These are phyloP conservation scores for Blastocystis sp. DNA, from an alignment of 352 stramenopile genomes.

Conservation along the genomic window DNA sequence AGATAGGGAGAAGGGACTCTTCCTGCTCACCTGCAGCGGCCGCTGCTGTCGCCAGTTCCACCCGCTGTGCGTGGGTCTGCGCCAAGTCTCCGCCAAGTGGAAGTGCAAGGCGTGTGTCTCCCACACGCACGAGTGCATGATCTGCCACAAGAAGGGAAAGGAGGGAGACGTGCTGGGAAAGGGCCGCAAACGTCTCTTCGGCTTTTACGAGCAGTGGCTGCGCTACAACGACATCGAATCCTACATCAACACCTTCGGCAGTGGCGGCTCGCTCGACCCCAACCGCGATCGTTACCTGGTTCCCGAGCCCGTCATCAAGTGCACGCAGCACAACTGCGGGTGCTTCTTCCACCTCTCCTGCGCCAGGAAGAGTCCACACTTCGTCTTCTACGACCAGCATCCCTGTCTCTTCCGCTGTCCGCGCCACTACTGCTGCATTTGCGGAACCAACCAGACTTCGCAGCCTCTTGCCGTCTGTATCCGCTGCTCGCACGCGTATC, in stretches of 20 bases:
- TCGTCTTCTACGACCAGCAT: constrained; percentile 75
- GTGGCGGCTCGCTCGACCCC: constrained; percentile 6
- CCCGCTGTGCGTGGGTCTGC: constrained; percentile 74
- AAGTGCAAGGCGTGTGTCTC: constrained; percentile 74
- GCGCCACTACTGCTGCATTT: constrained; percentile 74
- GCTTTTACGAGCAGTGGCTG: constrained; percentile 53
- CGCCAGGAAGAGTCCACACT: constrained; percentile 65
- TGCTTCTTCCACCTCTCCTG: constrained; percentile 79
- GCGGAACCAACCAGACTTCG: constrained; percentile 52
- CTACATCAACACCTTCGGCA: constrained; percentile 36
- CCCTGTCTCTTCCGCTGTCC: constrained; percentile 69
- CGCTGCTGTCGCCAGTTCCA: constrained; percentile 78
- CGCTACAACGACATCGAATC: constrained; percentile 39
- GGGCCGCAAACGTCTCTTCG: constrained; percentile 60
- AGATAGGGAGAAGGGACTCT: constrained; percentile 70
- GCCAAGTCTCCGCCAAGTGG: constrained; percentile 72
- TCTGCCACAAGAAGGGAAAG: constrained; percentile 75
- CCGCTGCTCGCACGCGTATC: constrained; percentile 72
- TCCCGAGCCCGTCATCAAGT: constrained; percentile 69
- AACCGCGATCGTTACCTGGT: constrained; percentile 31
- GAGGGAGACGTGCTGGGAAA: constrained; percentile 71
- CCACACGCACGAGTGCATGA: constrained; percentile 75
- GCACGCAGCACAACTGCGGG: constrained; percentile 75
- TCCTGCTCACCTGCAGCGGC: constrained; percentile 76
- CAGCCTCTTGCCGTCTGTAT: constrained; percentile 64